Percentiles rank a stretch among this genome's conserved stretches.
These are phyloP conservation scores for Pichia deserticola DNA, from an alignment of 805 yeast species.

Conservation along the genomic window DNA sequence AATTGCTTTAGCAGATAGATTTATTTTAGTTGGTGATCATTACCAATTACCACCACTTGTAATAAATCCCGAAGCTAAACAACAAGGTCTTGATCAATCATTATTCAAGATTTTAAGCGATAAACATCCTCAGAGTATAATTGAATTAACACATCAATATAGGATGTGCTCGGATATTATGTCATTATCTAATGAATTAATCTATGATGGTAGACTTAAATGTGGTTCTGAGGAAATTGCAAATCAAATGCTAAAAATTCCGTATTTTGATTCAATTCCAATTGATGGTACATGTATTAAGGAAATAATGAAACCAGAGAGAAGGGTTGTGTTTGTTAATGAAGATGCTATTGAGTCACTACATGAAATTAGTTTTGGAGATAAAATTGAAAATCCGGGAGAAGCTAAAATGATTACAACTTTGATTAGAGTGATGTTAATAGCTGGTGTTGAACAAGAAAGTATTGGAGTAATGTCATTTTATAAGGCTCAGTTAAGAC, in stretches of 20 bases:
- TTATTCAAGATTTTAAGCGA: constrained; percentile 72
- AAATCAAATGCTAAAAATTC: constrained; percentile 45
- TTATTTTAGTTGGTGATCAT: constrained; percentile 95
- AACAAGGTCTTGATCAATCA: constrained; percentile 63
- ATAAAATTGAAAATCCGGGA: constrained; percentile 60
- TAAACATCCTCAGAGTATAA: constrained; percentile 64
- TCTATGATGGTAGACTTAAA: constrained; percentile 66
- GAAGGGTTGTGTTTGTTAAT: constrained; percentile 68
- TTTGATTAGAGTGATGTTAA: constrained; percentile 49
- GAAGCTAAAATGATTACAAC: constrained; percentile 65
- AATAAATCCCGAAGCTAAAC: constrained; percentile 54
- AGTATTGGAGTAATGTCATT: constrained; percentile 84
- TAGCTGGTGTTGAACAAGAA: constrained; percentile 50
- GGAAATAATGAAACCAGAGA: constrained; percentile 43
- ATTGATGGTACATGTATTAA: constrained; percentile 6
- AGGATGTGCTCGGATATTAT: constrained; percentile 90
- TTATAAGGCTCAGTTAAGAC: constrained; percentile 70
- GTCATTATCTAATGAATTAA: constrained; percentile 69
- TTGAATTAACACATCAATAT: constrained; percentile 74
- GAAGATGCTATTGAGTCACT: constrained; percentile 60
- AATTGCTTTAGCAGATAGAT: constrained; percentile 63
- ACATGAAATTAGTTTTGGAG: constrained; percentile 48
- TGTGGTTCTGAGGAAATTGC: constrained; percentile 70
- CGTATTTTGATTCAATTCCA: constrained; percentile 29
- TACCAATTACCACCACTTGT: constrained; percentile 89